Evolutionary conservation across 1,284 basidiomycete genomes (phyloP), one percentile per base, ranked within the genome.

Genomic region (Puccinia horiana): DNA sequence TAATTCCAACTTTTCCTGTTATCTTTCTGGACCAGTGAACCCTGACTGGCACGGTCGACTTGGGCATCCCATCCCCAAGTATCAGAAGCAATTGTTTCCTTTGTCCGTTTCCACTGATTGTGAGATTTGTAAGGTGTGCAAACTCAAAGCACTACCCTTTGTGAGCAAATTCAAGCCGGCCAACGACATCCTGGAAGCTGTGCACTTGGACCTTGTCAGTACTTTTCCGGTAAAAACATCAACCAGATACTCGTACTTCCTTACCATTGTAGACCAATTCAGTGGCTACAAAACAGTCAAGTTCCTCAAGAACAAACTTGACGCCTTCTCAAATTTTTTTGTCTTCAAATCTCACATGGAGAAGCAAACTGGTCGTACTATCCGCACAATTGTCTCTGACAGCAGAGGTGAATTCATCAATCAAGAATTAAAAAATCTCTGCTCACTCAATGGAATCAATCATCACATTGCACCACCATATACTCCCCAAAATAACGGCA

Each of bases 191-290:
- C 23, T 70, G 5, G 67, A 70, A 9, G 35, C 37, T 37, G 12
- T 70, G 16, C 67, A 70, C 37, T 12, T 70, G 26, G 67, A 70
- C 9, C 67, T 70, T 3, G 67, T 70, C 11, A 37, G 67, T 40
- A 29, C 67, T 8, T 40, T 70, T 42, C 26, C 29, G 2, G 20
- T 37, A 11, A 12, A 12, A 26, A 40, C 67, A 26, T 2, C 37
- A 5, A 14, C 67, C 18, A 37, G 67, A 40, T 35, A n/a, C 9
- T 11, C 3, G 3, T 70, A 70, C 8, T 70, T 70, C 40, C 67
- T 70, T 6, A 37, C 16, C 5, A 70, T 70, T 37, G 20, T 70
- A 3, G 20, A 70, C 42, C 67, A 70, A 42, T 26, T 40, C 20
- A 37, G 29, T 42, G 35, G 37, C 18, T 70, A 8, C 40, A 70